Conservation (phyloP, 495 filamentous ascomycete species). For the Friedmanniomyces endolithicus region DNA sequence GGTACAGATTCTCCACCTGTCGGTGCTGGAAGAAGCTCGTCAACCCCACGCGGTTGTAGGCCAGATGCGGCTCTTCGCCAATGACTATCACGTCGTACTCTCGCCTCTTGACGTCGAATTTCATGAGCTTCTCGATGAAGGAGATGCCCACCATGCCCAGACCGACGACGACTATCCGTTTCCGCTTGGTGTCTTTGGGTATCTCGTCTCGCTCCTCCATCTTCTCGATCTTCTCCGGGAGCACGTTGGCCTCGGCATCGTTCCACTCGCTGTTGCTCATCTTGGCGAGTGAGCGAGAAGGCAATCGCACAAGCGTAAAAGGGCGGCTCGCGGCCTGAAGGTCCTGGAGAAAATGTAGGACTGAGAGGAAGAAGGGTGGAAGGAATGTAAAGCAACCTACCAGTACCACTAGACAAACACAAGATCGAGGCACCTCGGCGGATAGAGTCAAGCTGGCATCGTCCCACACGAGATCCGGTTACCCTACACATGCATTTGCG, state of each 20-base stretch:
- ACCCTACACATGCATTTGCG: background rate
- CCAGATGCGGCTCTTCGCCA: conserved; percentile 82
- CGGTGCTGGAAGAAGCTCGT: conserved; percentile 89
- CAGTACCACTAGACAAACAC: background rate
- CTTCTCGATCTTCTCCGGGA: conserved; percentile 25
- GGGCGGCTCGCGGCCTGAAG: background rate
- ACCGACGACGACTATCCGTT: conserved; percentile 75
- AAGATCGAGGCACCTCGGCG: background rate
- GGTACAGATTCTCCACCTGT: conserved; percentile 76
- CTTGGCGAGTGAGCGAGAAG: background rate
- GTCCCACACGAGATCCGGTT: background rate
- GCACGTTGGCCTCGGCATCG: conserved; percentile 25
- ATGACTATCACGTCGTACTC: conserved; percentile 83
- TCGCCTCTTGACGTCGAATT: conserved; percentile 61
- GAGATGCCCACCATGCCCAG: conserved; percentile 93
- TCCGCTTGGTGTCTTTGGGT: conserved; percentile 32
- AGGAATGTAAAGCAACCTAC: background rate
- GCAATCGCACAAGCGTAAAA: no score
- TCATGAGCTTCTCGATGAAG: conserved; percentile 89
- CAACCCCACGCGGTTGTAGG: conserved; percentile 93
- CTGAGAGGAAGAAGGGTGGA: background rate
- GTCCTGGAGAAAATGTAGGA: background rate
- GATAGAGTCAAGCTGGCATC: background rate
- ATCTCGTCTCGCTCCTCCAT: conserved; percentile 17
- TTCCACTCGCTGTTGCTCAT: conserved; percentile 28